Percentiles rank a stretch among this genome's conserved stretches.
Evolutionary conservation across 805 yeast genomes (phyloP).

Genomic region (Metschnikowia peoriensis): DNA sequence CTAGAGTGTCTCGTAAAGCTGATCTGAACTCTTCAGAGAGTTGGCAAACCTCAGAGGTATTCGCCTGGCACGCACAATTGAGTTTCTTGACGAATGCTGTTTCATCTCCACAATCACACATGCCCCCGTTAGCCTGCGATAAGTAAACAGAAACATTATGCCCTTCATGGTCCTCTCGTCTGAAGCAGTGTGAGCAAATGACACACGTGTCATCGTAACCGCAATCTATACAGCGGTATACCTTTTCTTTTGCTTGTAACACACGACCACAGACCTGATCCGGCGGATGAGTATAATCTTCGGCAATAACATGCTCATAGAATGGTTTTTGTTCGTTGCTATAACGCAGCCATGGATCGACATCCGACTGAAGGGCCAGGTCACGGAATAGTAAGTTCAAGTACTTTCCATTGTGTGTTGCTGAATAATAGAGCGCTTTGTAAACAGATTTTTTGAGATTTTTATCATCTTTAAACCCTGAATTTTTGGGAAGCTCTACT

Average conservation of each 20-base stretch:
- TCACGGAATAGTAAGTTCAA: conserved; percentile 15
- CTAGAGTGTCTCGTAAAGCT: conserved; percentile 28
- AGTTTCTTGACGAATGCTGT: conserved; percentile 58
- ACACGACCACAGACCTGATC: conserved; percentile 70
- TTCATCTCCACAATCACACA: conserved; percentile 73
- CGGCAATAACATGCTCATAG: conserved; percentile 2
- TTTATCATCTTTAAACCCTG: conserved; percentile 6
- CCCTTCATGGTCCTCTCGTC: conserved; percentile 61
- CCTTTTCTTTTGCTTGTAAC: conserved; percentile 60
- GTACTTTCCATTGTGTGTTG: conserved; percentile 16
- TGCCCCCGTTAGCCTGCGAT: conserved; percentile 46
- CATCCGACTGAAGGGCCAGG: background rate
- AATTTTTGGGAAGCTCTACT: conserved; percentile 9
- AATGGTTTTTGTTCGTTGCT: conserved; percentile 5
- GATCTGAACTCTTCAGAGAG: conserved; percentile 17
- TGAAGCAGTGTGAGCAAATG: conserved; percentile 69
- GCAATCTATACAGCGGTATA: conserved; percentile 73
- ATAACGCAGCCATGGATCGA: conserved; percentile 8
- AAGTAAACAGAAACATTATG: conserved; percentile 60
- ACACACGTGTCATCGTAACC: conserved; percentile 79
- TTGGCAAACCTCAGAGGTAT: conserved; percentile 4
- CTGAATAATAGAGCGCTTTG: conserved; percentile 31
- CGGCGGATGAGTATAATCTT: conserved; percentile 41
- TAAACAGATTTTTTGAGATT: conserved; percentile 19
- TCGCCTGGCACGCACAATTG: conserved; percentile 46